These are phyloP conservation scores for Ophiostoma montium DNA, from an alignment of 2,329 filamentous ascomycete species.

Conservation along the genomic window DNA sequence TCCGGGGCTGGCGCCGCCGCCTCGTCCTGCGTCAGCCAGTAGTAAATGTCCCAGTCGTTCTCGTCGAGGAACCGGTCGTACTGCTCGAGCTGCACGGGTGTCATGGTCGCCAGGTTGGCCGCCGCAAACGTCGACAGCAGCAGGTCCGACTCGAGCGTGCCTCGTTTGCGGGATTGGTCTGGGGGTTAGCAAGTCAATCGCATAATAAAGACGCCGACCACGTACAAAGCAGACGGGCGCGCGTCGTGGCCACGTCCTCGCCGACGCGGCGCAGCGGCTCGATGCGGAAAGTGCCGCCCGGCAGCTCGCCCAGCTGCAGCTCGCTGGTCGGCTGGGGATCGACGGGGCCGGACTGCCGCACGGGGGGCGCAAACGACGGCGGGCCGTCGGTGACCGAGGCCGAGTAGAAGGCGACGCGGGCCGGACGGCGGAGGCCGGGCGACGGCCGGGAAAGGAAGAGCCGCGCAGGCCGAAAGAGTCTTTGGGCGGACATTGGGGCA, in stretches of 20 bases:
- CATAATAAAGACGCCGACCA: background rate
- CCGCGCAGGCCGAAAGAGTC: conserved; percentile 10
- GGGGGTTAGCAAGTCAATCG: conserved; percentile 8
- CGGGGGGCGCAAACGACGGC: background rate
- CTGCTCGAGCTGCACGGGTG: conserved; percentile 55
- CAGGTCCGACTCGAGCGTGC: conserved; percentile 89
- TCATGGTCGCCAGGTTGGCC: conserved; percentile 61
- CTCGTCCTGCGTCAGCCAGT: conserved; percentile 86
- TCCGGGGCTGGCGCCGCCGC: background rate
- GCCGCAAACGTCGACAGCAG: conserved; percentile 92
- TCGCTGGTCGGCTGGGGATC: conserved; percentile 31
- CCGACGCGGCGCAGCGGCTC: conserved; percentile 76
- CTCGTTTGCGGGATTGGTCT: conserved; percentile 96
- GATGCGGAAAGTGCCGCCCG: conserved; percentile 73
- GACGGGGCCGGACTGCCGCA: conserved; percentile 13
- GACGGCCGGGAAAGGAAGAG: conserved; percentile 10
- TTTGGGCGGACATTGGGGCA: conserved; percentile 5
- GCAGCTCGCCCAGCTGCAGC: conserved; percentile 71
- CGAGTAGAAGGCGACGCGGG: background rate
- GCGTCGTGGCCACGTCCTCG: conserved; percentile 74
- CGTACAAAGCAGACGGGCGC: conserved; percentile 64
- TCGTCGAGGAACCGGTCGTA: conserved; percentile 94
- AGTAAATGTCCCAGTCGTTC: conserved; percentile 99
- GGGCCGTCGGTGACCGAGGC: conserved; percentile 3
- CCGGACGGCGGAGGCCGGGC: background rate